Evolutionary conservation across 371 early-diverging fungal species (phyloP).

Genomic region (Rhizopus delemar): DNA sequence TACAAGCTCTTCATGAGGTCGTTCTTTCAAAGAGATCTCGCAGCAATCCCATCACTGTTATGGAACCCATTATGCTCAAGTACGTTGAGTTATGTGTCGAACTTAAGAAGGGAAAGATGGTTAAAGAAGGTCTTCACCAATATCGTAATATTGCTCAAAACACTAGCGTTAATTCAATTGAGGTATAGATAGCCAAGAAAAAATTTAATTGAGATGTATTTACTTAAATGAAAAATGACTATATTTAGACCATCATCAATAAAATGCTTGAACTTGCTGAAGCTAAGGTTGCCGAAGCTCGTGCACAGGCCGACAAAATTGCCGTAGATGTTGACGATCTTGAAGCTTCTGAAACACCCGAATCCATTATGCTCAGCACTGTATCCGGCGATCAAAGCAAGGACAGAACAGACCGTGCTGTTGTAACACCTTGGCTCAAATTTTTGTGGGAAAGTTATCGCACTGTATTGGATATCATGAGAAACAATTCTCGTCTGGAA

Average conservation of each 20-base stretch:
- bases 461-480: slow-evolving; percentile 91
- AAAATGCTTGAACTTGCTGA: slow-evolving; percentile 85
- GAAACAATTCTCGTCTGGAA: slow-evolving; percentile 95
- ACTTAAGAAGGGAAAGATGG: slow-evolving; percentile 73
- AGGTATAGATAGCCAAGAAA: slow-evolving; percentile 96
- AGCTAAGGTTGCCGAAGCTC: slow-evolving; percentile 87
- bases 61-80: slow-evolving; percentile 92
- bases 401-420: slow-evolving; percentile 94
- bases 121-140: slow-evolving; percentile 84
- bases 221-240: slow-evolving; percentile 78
- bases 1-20: slow-evolving; percentile 88
- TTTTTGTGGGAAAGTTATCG: slow-evolving; percentile 99
- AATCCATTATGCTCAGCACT: slow-evolving; percentile 91
- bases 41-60: slow-evolving; percentile 70
- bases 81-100: slow-evolving; percentile 70
- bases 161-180: slow-evolving; percentile 87
- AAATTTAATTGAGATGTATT: slow-evolving; percentile 91
- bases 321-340: slow-evolving; percentile 90
- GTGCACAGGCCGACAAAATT: slow-evolving; percentile 89
- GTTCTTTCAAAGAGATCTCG: slow-evolving; percentile 88
- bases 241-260: slow-evolving; percentile 72
- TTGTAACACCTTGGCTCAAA: slow-evolving; percentile 97
- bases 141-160: slow-evolving; percentile 98
- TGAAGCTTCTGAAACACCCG: slow-evolving; percentile 95
- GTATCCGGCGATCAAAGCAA: slow-evolving; percentile 93